These are phyloP conservation scores for Rhodamnia rubescens DNA, from an alignment of 345 rosid genomes.

Conservation along the genomic window DNA sequence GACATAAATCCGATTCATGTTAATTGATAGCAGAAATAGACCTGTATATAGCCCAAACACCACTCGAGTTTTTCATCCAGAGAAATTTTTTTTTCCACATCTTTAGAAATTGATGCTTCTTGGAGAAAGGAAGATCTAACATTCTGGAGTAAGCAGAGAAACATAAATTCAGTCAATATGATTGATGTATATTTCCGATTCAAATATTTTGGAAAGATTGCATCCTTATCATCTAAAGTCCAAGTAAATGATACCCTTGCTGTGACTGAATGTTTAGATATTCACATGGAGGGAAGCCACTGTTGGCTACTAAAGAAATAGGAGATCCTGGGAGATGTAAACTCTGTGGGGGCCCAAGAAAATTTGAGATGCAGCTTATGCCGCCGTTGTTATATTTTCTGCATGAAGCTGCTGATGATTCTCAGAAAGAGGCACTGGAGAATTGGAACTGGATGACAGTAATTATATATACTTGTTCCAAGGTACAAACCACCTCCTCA, in stretches of 20 bases:
- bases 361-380: conserved; percentile 90
- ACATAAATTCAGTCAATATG: not conserved
- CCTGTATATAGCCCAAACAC: not conserved
- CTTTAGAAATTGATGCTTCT: not conserved
- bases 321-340: conserved; percentile 40
- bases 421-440: conserved; percentile 32
- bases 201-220: not conserved
- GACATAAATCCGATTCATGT: not conserved
- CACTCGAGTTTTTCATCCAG: not conserved
- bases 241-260: not conserved
- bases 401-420: conserved; percentile 46
- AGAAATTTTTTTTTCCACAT: not conserved
- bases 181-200: not conserved
- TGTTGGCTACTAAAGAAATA: conserved; percentile 35
- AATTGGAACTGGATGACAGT: conserved; percentile 92
- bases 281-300: conserved; percentile 55
- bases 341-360: conserved; percentile 49
- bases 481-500: conserved; percentile 21
- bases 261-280: conserved; percentile 35
- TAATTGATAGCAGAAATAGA: not conserved
- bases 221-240: not conserved
- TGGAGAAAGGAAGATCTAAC: not conserved
- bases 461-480: conserved; percentile 62
- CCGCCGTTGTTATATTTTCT: conserved; percentile 69
- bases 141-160: not conserved